Evolutionary conservation across 106 monocot species (phyloP), one percentile per base, ranked within the genome.

Genomic region (Allium fistulosum): DNA sequence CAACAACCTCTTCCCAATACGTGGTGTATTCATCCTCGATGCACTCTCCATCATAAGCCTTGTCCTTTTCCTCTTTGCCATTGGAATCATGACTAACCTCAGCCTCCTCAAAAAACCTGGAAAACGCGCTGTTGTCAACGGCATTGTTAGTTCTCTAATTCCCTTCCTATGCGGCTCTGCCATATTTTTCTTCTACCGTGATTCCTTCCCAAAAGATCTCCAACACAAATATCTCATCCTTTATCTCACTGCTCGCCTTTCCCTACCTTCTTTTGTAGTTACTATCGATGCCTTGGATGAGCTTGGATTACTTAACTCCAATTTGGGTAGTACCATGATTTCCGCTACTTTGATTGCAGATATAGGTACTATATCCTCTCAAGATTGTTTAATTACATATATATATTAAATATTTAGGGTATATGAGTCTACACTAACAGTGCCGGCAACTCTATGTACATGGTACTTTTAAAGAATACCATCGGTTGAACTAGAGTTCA

Each of bases 291-390:
- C 71, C 17, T 79, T 88, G 51, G 68, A 63, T 26, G 87, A 88
- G 75, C 78, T 81, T 47, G 52, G 69, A 49, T 76, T 87, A 48
- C 75, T 88, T 46, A 88, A 75, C 70, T 72, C 84, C 11, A 69
- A 79, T 10, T 74, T 88, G 57, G 87, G 87, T 11, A 77, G 87
- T n/a, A 49, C 73, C 15, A 84, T 78, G 26, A 68, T 84, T 56
- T 75, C 83, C 4, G 71, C 78, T 16, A 16, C 87, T 3, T 78
- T 88, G 28, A 69, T 88, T 28, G 70, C 72, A 17, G 84, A 80
- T 70, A 11, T 84, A 28, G 12, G 17, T 26, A 78, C n/a, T n/a
- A n/a, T n/a, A n/a, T n/a, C n/a, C n/a, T n/a, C n/a, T n/a, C n/a
- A n/a, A n/a, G n/a, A n/a, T n/a, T n/a, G n/a, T n/a, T n/a, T n/a